Base-by-base conservation (phyloP, 2,329 filamentous ascomycete species). In the Ophiostoma populinum region DNA sequence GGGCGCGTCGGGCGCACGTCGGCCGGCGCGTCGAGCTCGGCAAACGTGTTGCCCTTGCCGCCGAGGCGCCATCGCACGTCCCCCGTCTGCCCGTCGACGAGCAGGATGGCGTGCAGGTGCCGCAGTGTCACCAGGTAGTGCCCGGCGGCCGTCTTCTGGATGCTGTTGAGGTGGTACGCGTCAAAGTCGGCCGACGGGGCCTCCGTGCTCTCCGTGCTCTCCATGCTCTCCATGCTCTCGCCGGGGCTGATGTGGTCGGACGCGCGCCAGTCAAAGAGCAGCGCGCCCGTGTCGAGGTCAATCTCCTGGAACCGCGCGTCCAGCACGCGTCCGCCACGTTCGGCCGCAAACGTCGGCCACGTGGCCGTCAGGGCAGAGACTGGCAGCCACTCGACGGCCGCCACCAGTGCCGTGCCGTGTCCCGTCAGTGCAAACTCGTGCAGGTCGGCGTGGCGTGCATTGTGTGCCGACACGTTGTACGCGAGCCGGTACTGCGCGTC, bases 191-290 rank as follows among this genome's bases (percentile, higher is more conserved):
- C 25, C 5, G 25, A 20, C n/a, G 13, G 11, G 3, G 18, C n/a
- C 22, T 40, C 35, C 24, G 32, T 31, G 1, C 51, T 49, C 29
- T 47, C 43, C n/a, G n/a, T n/a, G n/a, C n/a, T n/a, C n/a, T n/a
- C n/a, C n/a, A n/a, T n/a, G n/a, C n/a, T n/a, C n/a, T 40, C 35
- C 24, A 34, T 31, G 1, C 51, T 49, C 29, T 47, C 43, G 3
- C 39, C 42, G 18, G 40, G 41, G 40, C 44, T 46, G 37, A 46
- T 44, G 24, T 72, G 63, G 37, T 70, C 65, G 8, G 71, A 50
- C 41, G 62, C 65, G 16, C 58, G 59, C 70, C 68, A 74, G 44
- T 73, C 67, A 40, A 73, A 74, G 11, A 72, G 42, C 7, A 73
- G 47, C 27, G 61, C 54, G 3, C 66, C 66, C 6, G 63, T 70